These are phyloP conservation scores for Fusarium nisikadoi DNA, from an alignment of 2,329 filamentous ascomycete genomes.

Conservation along the genomic window DNA sequence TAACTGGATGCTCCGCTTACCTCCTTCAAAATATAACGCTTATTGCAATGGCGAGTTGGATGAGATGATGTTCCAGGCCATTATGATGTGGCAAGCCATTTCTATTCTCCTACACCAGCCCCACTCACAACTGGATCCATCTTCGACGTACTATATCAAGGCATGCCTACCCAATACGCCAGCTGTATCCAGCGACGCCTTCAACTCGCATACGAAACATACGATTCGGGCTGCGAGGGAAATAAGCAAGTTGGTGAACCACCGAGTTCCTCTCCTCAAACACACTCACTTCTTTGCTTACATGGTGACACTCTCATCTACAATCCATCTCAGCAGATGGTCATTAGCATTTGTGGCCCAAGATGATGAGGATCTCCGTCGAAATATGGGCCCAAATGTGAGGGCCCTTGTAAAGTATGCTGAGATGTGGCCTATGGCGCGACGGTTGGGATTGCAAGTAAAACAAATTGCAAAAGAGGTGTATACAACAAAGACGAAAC, in stretches of 20 bases:
- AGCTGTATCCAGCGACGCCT: not conserved
- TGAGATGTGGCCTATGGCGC: slow-evolving; percentile 2
- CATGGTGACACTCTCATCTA: slow-evolving; percentile 9
- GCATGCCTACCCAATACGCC: not conserved
- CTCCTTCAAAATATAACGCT: not conserved
- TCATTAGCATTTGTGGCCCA: not conserved
- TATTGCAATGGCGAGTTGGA: not conserved
- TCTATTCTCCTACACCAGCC: slow-evolving; percentile 1
- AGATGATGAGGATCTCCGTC: slow-evolving; percentile 1
- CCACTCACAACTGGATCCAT: slow-evolving; percentile 1
- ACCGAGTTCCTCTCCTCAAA: not conserved
- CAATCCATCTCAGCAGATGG: slow-evolving; percentile 11
- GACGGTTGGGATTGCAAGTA: not conserved
- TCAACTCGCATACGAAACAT: slow-evolving; percentile 1
- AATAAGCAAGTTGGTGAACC: not conserved
- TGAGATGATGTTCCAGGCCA: slow-evolving; percentile 12
- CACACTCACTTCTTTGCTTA: slow-evolving; percentile 9
- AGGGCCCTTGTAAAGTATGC: not conserved
- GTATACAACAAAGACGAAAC: not conserved
- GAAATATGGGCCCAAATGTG: not conserved
- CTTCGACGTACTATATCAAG: not conserved
- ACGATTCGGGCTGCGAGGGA: slow-evolving; percentile 1
- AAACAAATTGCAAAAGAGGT: slow-evolving; percentile 2
- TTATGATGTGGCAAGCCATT: slow-evolving; percentile 14
- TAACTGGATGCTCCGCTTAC: slow-evolving; percentile 11